Conservation (phyloP, 78 protist species). For the Dictyostelium brefeldianum region DNA sequence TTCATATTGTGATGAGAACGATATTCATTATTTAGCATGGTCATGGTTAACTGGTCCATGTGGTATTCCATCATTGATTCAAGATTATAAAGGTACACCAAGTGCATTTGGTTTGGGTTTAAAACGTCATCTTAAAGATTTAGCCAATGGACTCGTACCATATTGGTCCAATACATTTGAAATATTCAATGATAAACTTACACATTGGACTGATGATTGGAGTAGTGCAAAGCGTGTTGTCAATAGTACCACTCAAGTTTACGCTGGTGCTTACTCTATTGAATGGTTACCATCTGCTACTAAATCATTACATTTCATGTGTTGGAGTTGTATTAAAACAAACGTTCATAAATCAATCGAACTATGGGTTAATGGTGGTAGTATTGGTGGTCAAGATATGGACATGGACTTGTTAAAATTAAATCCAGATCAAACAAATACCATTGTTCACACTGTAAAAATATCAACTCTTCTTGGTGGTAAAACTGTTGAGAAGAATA, state of each 20-base stretch:
- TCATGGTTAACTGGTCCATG: constrained; percentile 66
- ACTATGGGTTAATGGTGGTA: constrained; percentile 41
- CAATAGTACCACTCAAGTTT: not conserved
- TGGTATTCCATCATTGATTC: constrained; percentile 37
- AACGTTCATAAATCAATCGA: constrained; percentile 31
- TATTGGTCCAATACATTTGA: constrained; percentile 44
- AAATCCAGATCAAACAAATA: constrained; percentile 6
- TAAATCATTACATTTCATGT: constrained; percentile 24
- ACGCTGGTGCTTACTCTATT: constrained; percentile 20
- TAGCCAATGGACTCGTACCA: constrained; percentile 21
- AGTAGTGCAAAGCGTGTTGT: not conserved
- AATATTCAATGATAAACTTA: constrained; percentile 50
- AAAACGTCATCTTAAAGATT: not conserved
- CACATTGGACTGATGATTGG: constrained; percentile 78
- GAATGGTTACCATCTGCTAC: not conserved
- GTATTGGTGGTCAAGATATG: constrained; percentile 40
- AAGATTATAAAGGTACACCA: constrained; percentile 30
- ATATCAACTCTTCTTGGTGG: not conserved
- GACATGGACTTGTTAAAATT: not conserved
- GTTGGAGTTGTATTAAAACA: constrained; percentile 56
- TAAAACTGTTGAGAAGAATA: not conserved
- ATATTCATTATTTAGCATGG: constrained; percentile 68
- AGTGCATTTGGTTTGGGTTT: constrained; percentile 41
- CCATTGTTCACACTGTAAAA: not conserved
- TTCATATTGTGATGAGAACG: constrained; percentile 40